These are phyloP conservation scores for Aurinia saxatilis DNA, from an alignment of 345 rosid species.

Conservation along the genomic window DNA sequence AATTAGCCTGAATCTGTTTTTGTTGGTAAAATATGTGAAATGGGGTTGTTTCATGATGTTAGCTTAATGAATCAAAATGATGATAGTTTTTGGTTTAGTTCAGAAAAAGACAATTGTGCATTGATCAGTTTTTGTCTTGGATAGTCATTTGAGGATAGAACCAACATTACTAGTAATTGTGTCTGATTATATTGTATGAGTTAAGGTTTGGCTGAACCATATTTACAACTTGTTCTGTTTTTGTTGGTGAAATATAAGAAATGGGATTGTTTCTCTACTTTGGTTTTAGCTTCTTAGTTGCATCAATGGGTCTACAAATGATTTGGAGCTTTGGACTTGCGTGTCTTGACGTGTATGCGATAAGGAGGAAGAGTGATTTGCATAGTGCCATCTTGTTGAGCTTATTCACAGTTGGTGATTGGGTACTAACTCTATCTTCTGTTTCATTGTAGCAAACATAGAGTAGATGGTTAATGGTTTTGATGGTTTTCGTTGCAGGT, in stretches of 20 bases:
- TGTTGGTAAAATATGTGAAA: too few species aligned
- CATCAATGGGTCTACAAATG: slow-evolving; percentile 94
- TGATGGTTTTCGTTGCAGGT: slow-evolving; percentile 39
- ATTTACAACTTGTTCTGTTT: not conserved
- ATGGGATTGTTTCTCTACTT: not conserved
- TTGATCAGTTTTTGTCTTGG: not conserved
- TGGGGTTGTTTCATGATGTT: too few species aligned
- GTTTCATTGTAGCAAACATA: not conserved
- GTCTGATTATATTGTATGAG: not conserved
- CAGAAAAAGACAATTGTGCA: too few species aligned
- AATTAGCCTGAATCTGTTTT: too few species aligned
- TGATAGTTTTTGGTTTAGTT: too few species aligned
- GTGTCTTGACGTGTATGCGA: slow-evolving; percentile 77
- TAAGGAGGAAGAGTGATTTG: slow-evolving; percentile 65
- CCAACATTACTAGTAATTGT: not conserved
- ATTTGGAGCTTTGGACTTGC: slow-evolving; percentile 98
- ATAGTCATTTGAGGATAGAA: not conserved
- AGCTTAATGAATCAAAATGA: too few species aligned
- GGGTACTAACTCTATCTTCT: slow-evolving; percentile 43
- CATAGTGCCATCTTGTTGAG: slow-evolving; percentile 83
- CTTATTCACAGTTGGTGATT: slow-evolving; percentile 85
- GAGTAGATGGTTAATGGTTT: not conserved
- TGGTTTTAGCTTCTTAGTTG: slow-evolving; percentile 75
- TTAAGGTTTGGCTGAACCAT: not conserved
- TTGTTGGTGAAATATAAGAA: not conserved